Evolutionary conservation across 164 flowering plant species (phyloP), one percentile per base, ranked within the genome.

Genomic region (Vitis cinerea): DNA sequence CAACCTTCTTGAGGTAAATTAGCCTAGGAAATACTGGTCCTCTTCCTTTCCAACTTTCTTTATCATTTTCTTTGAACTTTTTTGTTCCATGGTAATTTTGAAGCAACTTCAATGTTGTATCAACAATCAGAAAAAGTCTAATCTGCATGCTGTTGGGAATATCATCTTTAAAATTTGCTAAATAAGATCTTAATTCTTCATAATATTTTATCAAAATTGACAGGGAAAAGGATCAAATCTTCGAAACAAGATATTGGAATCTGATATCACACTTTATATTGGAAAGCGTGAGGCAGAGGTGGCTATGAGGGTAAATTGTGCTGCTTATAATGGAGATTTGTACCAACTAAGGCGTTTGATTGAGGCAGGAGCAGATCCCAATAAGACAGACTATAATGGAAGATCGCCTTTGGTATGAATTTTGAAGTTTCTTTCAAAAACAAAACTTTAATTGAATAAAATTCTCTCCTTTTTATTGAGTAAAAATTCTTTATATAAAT

Each of bases 1-100:
- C 70, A 90, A 90, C 77, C 79, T 88, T 47, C 76, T 87, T 64
- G 85, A 90, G 91, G 96, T 90, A 83, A 77, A 31, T 31, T 31
- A 31, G 44, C 44, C 44, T 58, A 14, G 12, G 2, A 1, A 54
- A 13, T 57, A 12, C 4, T 47, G 63, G 30, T 23, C 44, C 44
- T 31, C 44, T 31, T 31, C 44, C 44, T 31, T 6, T 2, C 44
- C 44, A 31, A 6, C 44, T 31, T 31, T 31, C 14, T 27, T 23
- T 60, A 23, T 19, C 3, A 0, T 60, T 10, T 13, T 62, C 27
- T 23, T 23, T 23, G 27, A 23, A 23, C 1, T 62, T 31, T 16
- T 62, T 62, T 37, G 31, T 31, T 31, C 44, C 50, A 19, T 60
- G 49, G 63, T 9, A 31, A 60, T 9, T 60, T 5, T 30, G 10